phyloP scores from a whole-genome alignment of 371 early-diverging fungal genomes.

The Massospora cicadina region DNA sequence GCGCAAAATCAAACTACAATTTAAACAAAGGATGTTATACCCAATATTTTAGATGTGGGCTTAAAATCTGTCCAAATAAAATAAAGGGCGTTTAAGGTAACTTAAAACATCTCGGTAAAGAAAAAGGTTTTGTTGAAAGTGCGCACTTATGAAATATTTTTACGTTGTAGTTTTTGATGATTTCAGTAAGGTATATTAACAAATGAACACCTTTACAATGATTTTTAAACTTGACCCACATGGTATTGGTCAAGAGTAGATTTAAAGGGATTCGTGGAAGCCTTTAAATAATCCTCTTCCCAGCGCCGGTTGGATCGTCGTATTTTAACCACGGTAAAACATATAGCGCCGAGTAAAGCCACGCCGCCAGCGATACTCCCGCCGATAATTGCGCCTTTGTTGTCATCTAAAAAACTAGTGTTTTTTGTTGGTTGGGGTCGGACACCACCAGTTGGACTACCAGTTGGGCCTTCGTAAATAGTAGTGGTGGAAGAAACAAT shows the following conservation, averaged over 20 bases:
- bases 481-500: not conserved
- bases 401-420: not conserved
- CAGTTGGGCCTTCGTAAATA: not conserved
- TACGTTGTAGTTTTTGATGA: no score
- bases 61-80: no score
- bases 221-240: not conserved
- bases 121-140: no score
- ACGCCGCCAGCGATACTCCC: slow-evolving; percentile 5
- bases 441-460: not conserved
- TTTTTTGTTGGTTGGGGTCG: not conserved
- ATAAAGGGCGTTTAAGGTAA: no score
- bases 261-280: slow-evolving; percentile 7
- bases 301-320: slow-evolving; percentile 7
- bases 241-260: slow-evolving; percentile 10
- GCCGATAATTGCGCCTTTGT: slow-evolving; percentile 4
- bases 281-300: slow-evolving; percentile 10
- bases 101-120: no score
- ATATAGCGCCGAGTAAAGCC: not conserved
- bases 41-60: no score
- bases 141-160: no score
- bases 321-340: slow-evolving; percentile 4
- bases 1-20: no score
- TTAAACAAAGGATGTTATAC: no score
- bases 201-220: no score
- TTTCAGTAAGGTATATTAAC: no score